These are phyloP conservation scores for Phaeosphaeria sp. DNA, from an alignment of 2,329 filamentous ascomycete species.

Conservation along the genomic window DNA sequence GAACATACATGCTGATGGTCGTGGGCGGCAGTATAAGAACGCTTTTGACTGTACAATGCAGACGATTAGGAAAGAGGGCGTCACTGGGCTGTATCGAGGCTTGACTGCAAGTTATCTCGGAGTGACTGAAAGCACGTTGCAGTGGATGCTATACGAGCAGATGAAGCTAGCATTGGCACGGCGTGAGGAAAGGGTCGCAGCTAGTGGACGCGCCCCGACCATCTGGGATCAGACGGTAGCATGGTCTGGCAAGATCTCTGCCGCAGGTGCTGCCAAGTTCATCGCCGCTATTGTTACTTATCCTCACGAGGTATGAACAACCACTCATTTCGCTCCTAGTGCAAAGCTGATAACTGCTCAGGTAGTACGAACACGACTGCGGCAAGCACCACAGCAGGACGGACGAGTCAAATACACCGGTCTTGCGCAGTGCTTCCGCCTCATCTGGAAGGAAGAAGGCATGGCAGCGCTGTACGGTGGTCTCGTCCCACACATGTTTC, in stretches of 20 bases:
- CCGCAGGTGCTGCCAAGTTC: slow-evolving; percentile 85
- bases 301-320: slow-evolving; percentile 77
- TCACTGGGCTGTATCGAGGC: slow-evolving; percentile 84
- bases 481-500: slow-evolving; percentile 86
- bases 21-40: slow-evolving; percentile 79
- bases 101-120: slow-evolving; percentile 91
- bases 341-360: slow-evolving; percentile 38
- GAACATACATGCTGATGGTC: slow-evolving; percentile 68
- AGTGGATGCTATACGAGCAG: slow-evolving; percentile 95
- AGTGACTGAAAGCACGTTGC: slow-evolving; percentile 85
- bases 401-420: slow-evolving; percentile 85
- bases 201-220: slow-evolving; percentile 68
- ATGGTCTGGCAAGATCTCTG: slow-evolving; percentile 79
- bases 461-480: slow-evolving; percentile 87
- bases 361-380: slow-evolving; percentile 82
- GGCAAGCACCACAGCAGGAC: slow-evolving; percentile 78
- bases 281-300: slow-evolving; percentile 85
- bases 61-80: slow-evolving; percentile 79
- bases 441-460: slow-evolving; percentile 88
- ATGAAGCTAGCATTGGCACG: slow-evolving; percentile 77
- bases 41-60: slow-evolving; percentile 87
- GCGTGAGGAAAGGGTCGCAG: slow-evolving; percentile 63
- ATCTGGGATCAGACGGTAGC: slow-evolving; percentile 77
- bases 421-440: slow-evolving; percentile 83
- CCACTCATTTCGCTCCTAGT: background rate